Conservation (phyloP, 495 filamentous ascomycete genomes). For the Xylaria flabelliformis region DNA sequence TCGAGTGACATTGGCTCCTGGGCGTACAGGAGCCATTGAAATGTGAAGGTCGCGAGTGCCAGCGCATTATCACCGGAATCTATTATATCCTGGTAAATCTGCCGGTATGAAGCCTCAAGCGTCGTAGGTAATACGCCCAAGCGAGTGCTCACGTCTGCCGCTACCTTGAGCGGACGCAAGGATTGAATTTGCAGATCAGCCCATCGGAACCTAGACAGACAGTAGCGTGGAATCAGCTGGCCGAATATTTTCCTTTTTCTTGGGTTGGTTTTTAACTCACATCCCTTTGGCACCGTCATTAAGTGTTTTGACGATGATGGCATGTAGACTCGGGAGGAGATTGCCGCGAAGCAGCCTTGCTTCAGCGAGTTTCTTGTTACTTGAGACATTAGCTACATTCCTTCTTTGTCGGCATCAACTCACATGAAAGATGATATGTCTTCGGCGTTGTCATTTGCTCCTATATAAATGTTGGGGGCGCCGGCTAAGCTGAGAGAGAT, state of each 20-base stretch:
- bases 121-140: neutral
- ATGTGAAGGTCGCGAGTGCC: slow-evolving; percentile 26
- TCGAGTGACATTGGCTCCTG: slow-evolving; percentile 15
- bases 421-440: slow-evolving; percentile 6
- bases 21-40: slow-evolving; percentile 26
- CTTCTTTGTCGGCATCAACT: neutral
- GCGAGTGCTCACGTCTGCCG: slow-evolving; percentile 23
- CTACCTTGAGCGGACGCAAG: slow-evolving; percentile 20
- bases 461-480: neutral
- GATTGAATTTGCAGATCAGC: slow-evolving; percentile 26
- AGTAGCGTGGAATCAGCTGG: neutral
- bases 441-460: slow-evolving; percentile 5
- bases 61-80: slow-evolving; percentile 16
- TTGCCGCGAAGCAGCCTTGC: neutral
- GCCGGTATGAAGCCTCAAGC: slow-evolving; percentile 1
- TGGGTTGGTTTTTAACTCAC: neutral
- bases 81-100: neutral
- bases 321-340: neutral
- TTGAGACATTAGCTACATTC: neutral
- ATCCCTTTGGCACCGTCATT: neutral
- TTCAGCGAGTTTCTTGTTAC: neutral
- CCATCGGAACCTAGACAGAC: slow-evolving; percentile 24
- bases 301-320: neutral
- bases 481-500: neutral
- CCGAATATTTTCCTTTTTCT: neutral